A percentile compares a stretch with the other conserved stretches of the same genome.
These are phyloP conservation scores for Globisporangium emineosum DNA, from an alignment of 352 stramenopile genomes.

Conservation along the genomic window DNA sequence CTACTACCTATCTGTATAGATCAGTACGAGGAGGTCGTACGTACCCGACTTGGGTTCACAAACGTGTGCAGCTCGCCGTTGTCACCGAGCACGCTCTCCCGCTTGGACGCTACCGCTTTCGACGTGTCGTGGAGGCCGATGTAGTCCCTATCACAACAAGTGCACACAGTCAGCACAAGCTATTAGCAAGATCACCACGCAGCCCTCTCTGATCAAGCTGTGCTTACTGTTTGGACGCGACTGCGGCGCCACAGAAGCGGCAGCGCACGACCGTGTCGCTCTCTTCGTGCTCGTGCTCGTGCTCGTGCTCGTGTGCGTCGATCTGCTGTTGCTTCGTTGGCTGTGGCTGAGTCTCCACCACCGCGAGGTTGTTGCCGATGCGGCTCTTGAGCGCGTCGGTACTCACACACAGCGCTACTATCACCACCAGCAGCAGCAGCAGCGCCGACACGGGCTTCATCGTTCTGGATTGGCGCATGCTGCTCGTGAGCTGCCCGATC, in stretches of 20 bases:
- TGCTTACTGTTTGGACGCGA: slow-evolving; percentile 62
- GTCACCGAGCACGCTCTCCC: slow-evolving; percentile 47
- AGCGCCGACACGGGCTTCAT: not conserved
- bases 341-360: not conserved
- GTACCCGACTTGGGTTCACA: slow-evolving; percentile 66
- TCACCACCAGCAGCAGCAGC: slow-evolving; percentile 2
- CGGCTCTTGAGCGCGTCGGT: slow-evolving; percentile 1
- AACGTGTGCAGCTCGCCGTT: slow-evolving; percentile 70
- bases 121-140: slow-evolving; percentile 69
- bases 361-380: slow-evolving; percentile 9
- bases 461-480: not conserved
- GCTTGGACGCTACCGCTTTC: slow-evolving; percentile 58
- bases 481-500: not conserved
- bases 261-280: slow-evolving; percentile 56
- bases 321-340: not conserved
- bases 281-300: slow-evolving; percentile 18
- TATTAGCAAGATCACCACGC: not conserved
- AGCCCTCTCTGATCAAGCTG: not conserved
- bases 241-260: slow-evolving; percentile 67
- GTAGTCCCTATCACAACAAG: slow-evolving; percentile 48
- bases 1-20: not conserved
- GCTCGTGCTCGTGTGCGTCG: not conserved
- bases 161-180: not conserved
- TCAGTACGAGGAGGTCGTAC: slow-evolving; percentile 5
- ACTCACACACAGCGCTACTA: not conserved